Evolutionary conservation across 2,329 filamentous ascomycete genomes (phyloP).

Genomic region (Coleophoma eucalyptorum): DNA sequence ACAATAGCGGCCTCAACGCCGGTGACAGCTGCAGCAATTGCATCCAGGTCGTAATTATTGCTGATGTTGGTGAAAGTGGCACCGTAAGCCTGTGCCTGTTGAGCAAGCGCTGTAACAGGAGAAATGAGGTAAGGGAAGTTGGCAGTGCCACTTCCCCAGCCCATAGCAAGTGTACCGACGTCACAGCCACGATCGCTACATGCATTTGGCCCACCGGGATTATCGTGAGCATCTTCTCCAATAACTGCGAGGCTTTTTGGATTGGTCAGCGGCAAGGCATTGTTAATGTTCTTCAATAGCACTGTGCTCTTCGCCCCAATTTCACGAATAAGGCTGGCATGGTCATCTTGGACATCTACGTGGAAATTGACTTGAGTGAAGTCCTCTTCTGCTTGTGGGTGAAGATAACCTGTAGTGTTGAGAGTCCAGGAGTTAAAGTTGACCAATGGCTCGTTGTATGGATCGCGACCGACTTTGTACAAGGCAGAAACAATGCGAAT

Average conservation of each 20-base stretch:
- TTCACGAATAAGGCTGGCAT: conserved; percentile 71
- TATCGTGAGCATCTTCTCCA: conserved; percentile 79
- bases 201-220: conserved; percentile 72
- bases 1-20: conserved; percentile 71
- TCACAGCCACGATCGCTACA: conserved; percentile 56
- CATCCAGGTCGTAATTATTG: conserved; percentile 47
- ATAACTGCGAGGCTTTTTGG: conserved; percentile 74
- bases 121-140: conserved; percentile 75
- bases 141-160: conserved; percentile 73
- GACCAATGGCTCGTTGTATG: conserved; percentile 41
- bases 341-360: conserved; percentile 75
- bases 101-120: conserved; percentile 66
- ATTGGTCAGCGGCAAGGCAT: conserved; percentile 68
- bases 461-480: conserved; percentile 56
- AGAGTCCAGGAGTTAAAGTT: conserved; percentile 89
- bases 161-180: conserved; percentile 64
- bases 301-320: conserved; percentile 79
- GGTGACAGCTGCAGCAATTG: conserved; percentile 61
- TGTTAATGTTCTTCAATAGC: conserved; percentile 76
- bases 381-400: conserved; percentile 59
- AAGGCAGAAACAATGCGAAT: conserved; percentile 73
- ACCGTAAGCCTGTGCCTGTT: conserved; percentile 56
- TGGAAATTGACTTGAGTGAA: conserved; percentile 72
- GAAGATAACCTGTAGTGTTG: conserved; percentile 68
- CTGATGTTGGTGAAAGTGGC: conserved; percentile 63